A percentile compares a stretch with the other conserved stretches of the same genome.
Conservation (phyloP, 2,329 filamentous ascomycete species). For the Fusarium transvaalense region DNA sequence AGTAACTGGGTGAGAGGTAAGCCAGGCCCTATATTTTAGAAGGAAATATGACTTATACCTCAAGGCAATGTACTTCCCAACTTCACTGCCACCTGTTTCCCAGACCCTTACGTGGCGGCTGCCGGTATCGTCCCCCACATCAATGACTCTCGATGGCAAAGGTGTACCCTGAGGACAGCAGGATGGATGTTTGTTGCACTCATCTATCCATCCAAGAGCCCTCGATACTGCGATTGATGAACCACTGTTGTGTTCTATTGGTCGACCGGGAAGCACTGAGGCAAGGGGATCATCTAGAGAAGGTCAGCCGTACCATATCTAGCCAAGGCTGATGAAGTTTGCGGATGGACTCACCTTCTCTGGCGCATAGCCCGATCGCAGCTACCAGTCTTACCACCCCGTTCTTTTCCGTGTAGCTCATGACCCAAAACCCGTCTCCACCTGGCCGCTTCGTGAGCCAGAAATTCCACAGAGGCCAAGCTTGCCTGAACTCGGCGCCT, state of each 20-base stretch:
- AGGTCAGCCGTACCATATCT: not conserved
- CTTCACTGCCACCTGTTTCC: not conserved
- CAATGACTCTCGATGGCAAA: conserved; percentile 2
- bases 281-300: not conserved
- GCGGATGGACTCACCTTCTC: conserved; percentile 1
- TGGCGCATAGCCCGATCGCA: conserved; percentile 13
- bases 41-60: not conserved
- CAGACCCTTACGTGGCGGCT: conserved; percentile 1
- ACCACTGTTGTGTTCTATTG: not conserved
- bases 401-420: not conserved
- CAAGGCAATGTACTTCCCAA: not conserved
- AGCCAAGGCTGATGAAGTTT: rapidly evolving
- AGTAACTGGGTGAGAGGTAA: not conserved
- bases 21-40: not conserved
- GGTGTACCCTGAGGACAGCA: not conserved
- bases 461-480: conserved; percentile 16
- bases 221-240: not conserved
- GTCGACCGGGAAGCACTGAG: not conserved
- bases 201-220: not conserved
- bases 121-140: not conserved
- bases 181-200: not conserved
- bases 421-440: conserved; percentile 12
- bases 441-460: conserved; percentile 5
- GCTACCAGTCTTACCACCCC: not conserved
- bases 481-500: rapidly evolving